phyloP scores from a whole-genome alignment of 805 yeast genomes.

The Candida palmyrensis region DNA sequence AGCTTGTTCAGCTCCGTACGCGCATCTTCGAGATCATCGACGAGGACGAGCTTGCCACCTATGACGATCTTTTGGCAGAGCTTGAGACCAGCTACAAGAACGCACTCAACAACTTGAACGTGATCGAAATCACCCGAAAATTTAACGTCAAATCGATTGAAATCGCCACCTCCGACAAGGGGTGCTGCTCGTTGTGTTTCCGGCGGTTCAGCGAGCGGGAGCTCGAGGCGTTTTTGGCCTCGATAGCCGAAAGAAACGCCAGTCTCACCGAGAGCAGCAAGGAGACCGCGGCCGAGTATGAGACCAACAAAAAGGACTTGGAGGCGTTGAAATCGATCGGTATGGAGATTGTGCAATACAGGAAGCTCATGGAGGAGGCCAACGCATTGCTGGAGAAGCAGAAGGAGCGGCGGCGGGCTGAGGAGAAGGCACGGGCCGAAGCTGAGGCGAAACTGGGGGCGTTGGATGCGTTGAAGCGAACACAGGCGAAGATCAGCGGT shows the following conservation, averaged over 20 bases:
- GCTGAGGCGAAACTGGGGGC: slow-evolving; percentile 7
- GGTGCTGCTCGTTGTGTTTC: slow-evolving; percentile 72
- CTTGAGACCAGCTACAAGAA: slow-evolving; percentile 58
- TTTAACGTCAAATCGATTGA: slow-evolving; percentile 69
- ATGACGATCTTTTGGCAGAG: slow-evolving; percentile 45
- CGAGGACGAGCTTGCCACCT: slow-evolving; percentile 42
- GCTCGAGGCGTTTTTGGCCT: slow-evolving; percentile 24
- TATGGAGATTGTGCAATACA: slow-evolving; percentile 21
- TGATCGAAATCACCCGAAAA: slow-evolving; percentile 61
- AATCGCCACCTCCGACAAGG: slow-evolving; percentile 49
- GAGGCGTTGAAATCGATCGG: slow-evolving; percentile 24
- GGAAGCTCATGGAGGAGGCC: slow-evolving; percentile 15
- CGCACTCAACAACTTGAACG: slow-evolving; percentile 61
- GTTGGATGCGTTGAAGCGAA: slow-evolving; percentile 17
- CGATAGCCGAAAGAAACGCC: slow-evolving; percentile 24
- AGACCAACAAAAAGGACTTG: slow-evolving; percentile 26
- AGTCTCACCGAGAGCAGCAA: slow-evolving; percentile 21
- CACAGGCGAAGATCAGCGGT: slow-evolving; percentile 30
- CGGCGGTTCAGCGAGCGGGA: slow-evolving; percentile 50
- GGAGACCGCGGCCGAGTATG: too few species aligned
- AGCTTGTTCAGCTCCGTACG: too few species aligned
- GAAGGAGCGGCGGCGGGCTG: slow-evolving; percentile 4
- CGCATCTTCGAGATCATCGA: slow-evolving; percentile 21
- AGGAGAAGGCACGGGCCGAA: slow-evolving; percentile 5
- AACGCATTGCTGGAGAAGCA: slow-evolving; percentile 5